Conservation (phyloP, 768 basidiomycete genomes). For the Suillus hirtellus region DNA sequence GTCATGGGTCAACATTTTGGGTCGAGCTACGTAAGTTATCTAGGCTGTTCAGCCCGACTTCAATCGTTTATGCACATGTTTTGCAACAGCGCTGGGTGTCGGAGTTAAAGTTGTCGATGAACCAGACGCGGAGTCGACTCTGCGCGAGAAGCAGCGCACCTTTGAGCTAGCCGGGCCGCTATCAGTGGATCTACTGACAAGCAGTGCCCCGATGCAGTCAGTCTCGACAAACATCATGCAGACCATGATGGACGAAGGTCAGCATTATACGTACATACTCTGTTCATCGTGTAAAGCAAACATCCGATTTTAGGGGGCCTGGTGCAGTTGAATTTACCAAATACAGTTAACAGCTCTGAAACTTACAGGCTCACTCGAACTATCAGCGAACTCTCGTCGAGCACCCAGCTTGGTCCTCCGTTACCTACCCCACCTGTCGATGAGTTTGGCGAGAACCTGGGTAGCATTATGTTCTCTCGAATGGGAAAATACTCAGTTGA, state of each 20-base stretch:
- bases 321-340: conserved; percentile 54
- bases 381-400: conserved; percentile 43
- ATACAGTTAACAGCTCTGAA: conserved; percentile 32
- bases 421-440: conserved; percentile 15
- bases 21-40: conserved; percentile 62
- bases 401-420: conserved; percentile 31
- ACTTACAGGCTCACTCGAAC: conserved; percentile 42
- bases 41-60: not conserved
- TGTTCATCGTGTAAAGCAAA: not conserved
- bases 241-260: conserved; percentile 66
- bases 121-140: conserved; percentile 24
- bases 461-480: not conserved
- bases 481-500: conserved; percentile 8
- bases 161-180: conserved; percentile 28
- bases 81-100: conserved; percentile 57
- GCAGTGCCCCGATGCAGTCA: conserved; percentile 12
- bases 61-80: conserved; percentile 12
- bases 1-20: conserved; percentile 86
- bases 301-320: conserved; percentile 44
- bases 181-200: conserved; percentile 26
- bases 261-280: conserved; percentile 3
- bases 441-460: conserved; percentile 5
- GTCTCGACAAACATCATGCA: conserved; percentile 49
- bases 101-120: conserved; percentile 50
- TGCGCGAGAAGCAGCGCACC: conserved; percentile 20